These are phyloP conservation scores for Cercospora nicotianae DNA, from an alignment of 2,329 filamentous ascomycete genomes.

Conservation along the genomic window DNA sequence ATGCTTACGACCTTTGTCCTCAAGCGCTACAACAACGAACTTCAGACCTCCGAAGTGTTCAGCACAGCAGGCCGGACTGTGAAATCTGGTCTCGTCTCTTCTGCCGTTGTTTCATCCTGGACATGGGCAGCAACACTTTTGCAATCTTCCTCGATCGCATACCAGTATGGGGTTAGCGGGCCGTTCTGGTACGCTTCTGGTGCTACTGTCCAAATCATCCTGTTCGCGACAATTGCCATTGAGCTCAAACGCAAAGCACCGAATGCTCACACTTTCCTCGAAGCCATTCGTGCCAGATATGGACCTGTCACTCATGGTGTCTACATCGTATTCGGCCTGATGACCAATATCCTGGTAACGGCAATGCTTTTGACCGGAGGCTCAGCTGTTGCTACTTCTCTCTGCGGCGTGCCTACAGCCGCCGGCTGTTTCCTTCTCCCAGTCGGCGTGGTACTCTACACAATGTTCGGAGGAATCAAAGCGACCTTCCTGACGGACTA, in stretches of 20 bases:
- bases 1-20: conserved; percentile 70
- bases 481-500: conserved; percentile 85
- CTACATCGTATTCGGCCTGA: conserved; percentile 78
- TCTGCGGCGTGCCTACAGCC: conserved; percentile 73
- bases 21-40: conserved; percentile 70
- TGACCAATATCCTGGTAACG: conserved; percentile 77
- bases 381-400: conserved; percentile 65
- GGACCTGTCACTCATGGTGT: conserved; percentile 71
- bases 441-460: conserved; percentile 73
- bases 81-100: conserved; percentile 83
- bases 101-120: conserved; percentile 90
- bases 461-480: conserved; percentile 74
- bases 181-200: conserved; percentile 67
- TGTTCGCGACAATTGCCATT: conserved; percentile 88
- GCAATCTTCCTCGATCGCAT: conserved; percentile 71
- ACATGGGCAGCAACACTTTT: conserved; percentile 69
- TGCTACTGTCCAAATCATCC: conserved; percentile 80
- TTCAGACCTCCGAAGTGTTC: conserved; percentile 92
- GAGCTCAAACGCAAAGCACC: conserved; percentile 84
- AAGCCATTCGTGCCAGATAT: conserved; percentile 80
- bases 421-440: conserved; percentile 84
- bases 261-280: conserved; percentile 75
- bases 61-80: conserved; percentile 83
- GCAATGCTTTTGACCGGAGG: conserved; percentile 80
- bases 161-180: conserved; percentile 64